Conservation (phyloP, 2,329 filamentous ascomycete species). For the Paecilomyces formosus region DNA sequence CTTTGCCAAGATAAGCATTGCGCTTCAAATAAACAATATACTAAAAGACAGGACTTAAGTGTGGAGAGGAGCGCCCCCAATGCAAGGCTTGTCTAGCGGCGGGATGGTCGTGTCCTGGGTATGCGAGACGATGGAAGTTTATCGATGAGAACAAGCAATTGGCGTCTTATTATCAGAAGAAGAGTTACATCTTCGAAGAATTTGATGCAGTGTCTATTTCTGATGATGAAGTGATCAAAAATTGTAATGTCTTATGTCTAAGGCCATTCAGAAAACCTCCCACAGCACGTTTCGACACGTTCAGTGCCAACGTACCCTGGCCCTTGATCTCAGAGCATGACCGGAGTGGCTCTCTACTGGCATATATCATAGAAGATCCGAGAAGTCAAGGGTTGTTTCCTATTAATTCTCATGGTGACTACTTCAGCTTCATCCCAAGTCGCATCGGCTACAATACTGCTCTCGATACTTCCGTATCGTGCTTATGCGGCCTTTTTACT, state of each 20-base stretch:
- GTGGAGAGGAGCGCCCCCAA: conserved; percentile 3
- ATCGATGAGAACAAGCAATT: conserved; percentile 1
- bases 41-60: background rate
- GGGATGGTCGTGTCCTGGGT: conserved; percentile 2
- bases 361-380: background rate
- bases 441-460: conserved; percentile 1
- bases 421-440: conserved; percentile 1
- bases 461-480: conserved; percentile 1
- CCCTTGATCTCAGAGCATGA: background rate
- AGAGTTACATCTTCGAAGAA: conserved; percentile 4
- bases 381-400: conserved; percentile 1
- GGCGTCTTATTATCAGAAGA: conserved; percentile 1
- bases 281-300: background rate
- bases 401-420: conserved; percentile 2
- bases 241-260: background rate
- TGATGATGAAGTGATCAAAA: background rate
- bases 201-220: background rate
- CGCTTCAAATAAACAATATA: background rate
- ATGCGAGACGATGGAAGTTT: conserved; percentile 3
- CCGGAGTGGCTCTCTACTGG: background rate
- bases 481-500: conserved; percentile 1
- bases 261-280: background rate
- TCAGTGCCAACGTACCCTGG: background rate
- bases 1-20: background rate
- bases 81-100: conserved; percentile 1